Base-by-base conservation (phyloP, 495 filamentous ascomycete genomes). In the Penicillium subrubescens region DNA sequence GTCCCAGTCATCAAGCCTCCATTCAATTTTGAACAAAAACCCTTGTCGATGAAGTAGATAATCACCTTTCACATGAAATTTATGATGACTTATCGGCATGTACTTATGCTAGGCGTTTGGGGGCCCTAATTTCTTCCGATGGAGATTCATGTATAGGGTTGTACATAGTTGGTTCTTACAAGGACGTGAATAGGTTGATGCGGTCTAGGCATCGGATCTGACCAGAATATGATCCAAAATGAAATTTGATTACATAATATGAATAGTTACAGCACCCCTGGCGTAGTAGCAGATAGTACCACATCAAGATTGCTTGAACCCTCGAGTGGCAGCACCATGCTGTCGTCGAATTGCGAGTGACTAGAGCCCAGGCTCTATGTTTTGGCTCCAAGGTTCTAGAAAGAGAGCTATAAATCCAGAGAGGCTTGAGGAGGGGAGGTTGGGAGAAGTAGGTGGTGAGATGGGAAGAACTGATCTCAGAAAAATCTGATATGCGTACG, bases 261-360 rank as follows among this genome's bases (percentile, higher is more conserved):
- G 39, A 43, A 43, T 17, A 41, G 37, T 43, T 15, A 3, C 15
- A 44, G 17, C 46, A 50, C 7, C 15, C 15, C 15, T 1, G 11
- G 23, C 23, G 46, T 27, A 50, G 5, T 8, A 27, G n/a, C 2
- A n/a, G 31, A 52, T 10, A 8, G n/a, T 62, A 71, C 66, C 66
- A 86, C 83, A 85, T 88, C 0, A 80, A 83, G 25, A 4, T 37
- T 3, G 11, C 21, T 82, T 75, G 59, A 88, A 86, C 14, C 64
- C 80, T 12, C 74, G 80, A 0, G 86, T 82, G 1, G 73, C 83
- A 0, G 85, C 81, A 33, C 31, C 5, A 7, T 33, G 7, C 7
- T 33, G 31, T 33, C 31, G 31, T 33, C 31, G 31, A 33, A 33
- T 33, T 33, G 31, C 31, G 31, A 33, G 31, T 8, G 31, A 33